A percentile compares a stretch with the other conserved stretches of the same genome.
Evolutionary conservation across 148 eudicot genomes (phyloP).

Genomic region (Polygonum aviculare): DNA sequence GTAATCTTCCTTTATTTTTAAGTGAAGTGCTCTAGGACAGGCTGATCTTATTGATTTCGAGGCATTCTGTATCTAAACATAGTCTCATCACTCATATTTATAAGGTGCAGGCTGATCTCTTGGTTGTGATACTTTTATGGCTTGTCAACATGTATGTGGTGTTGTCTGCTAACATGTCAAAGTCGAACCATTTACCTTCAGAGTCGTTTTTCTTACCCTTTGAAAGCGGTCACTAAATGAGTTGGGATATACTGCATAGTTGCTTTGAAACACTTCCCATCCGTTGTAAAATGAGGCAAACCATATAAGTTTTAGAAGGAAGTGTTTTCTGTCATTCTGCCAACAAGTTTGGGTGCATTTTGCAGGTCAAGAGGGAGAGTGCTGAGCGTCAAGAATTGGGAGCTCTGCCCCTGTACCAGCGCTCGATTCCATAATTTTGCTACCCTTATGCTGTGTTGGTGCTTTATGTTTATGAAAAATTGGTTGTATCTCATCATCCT

Average conservation of each 20-base stretch:
- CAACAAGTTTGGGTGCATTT: neutral
- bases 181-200: neutral
- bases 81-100: neutral
- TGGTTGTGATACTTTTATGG: neutral
- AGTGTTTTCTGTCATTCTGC: constrained; percentile 3
- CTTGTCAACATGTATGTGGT: neutral
- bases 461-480: neutral
- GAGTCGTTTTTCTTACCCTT: neutral
- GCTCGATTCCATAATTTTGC: constrained; percentile 39
- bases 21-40: neutral
- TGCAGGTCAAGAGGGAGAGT: constrained; percentile 54
- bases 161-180: neutral
- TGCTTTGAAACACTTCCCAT: no score
- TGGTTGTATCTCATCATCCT: neutral
- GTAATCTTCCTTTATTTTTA: neutral
- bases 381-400: constrained; percentile 73
- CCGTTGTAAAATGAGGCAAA: no score
- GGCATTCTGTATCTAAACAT: neutral
- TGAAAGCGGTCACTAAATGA: neutral
- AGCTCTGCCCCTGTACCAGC: constrained; percentile 63
- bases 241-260: neutral
- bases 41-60: neutral
- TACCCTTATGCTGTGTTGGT: neutral
- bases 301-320: neutral
- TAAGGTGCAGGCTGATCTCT: neutral